These are phyloP conservation scores for Fusarium staphyleae DNA, from an alignment of 2,329 filamentous ascomycete genomes.

Conservation along the genomic window DNA sequence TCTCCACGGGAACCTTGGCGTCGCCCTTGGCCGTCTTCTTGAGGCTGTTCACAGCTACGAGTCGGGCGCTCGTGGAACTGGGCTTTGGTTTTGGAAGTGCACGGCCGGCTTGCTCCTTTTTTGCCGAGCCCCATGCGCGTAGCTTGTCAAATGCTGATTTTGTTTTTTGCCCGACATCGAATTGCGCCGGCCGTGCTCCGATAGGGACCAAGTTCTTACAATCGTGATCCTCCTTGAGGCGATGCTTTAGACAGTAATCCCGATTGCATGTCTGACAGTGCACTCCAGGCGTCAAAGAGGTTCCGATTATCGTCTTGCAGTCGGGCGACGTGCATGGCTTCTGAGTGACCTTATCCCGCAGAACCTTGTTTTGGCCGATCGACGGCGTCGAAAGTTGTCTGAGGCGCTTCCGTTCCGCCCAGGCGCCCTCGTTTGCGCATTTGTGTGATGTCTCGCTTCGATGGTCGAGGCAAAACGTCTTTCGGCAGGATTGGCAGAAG, in stretches of 20 bases:
- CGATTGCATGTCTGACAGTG: conserved; percentile 76
- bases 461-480: conserved; percentile 93
- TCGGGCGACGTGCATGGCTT: conserved; percentile 71
- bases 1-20: conserved; percentile 77
- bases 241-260: conserved; percentile 80
- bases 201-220: conserved; percentile 76
- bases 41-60: conserved; percentile 76
- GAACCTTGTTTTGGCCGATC: conserved; percentile 60
- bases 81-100: conserved; percentile 69
- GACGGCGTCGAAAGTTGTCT: conserved; percentile 62
- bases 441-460: conserved; percentile 84
- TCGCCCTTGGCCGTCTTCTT: conserved; percentile 93
- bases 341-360: conserved; percentile 63
- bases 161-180: conserved; percentile 67
- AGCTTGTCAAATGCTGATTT: conserved; percentile 78
- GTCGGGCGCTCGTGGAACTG: conserved; percentile 66
- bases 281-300: conserved; percentile 70
- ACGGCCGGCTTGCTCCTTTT: conserved; percentile 68
- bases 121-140: conserved; percentile 79
- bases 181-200: conserved; percentile 55
- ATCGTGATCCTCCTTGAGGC: conserved; percentile 80
- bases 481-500: conserved; percentile 84
- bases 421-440: conserved; percentile 66
- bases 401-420: conserved; percentile 64
- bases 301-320: conserved; percentile 77